Conservation (phyloP, 345 rosid species). For the Barbarea vulgaris region DNA sequence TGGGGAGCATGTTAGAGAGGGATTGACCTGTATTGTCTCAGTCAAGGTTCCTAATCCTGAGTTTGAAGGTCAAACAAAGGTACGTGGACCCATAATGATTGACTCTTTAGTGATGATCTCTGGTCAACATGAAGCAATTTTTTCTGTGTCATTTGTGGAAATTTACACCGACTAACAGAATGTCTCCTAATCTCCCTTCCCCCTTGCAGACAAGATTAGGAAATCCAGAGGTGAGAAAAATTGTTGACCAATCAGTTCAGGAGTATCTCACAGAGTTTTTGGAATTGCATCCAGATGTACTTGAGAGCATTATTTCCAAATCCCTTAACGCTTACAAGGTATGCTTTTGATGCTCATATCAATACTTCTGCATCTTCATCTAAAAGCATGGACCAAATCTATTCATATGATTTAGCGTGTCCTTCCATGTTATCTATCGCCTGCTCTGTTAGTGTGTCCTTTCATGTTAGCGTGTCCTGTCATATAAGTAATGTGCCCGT, state of each 20-base stretch:
- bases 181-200: slow-evolving; percentile 16
- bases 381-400: slow-evolving; percentile 1
- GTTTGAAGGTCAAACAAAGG: slow-evolving; percentile 99
- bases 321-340: slow-evolving; percentile 97
- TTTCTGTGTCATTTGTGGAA: slow-evolving; percentile 1
- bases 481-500: background rate
- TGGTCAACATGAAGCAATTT: background rate
- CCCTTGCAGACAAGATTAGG: slow-evolving; percentile 90
- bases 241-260: slow-evolving; percentile 94
- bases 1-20: slow-evolving; percentile 98
- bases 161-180: slow-evolving; percentile 10
- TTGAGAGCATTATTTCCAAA: slow-evolving; percentile 88
- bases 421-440: background rate
- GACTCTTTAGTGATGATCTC: slow-evolving; percentile 15
- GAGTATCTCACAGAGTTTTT: slow-evolving; percentile 92
- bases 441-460: no score
- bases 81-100: slow-evolving; percentile 34
- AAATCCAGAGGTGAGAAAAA: slow-evolving; percentile 95
- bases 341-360: slow-evolving; percentile 26
- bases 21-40: slow-evolving; percentile 91
- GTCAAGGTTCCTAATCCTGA: slow-evolving; percentile 98
- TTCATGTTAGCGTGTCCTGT: background rate
- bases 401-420: background rate
- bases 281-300: slow-evolving; percentile 96
- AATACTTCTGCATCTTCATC: slow-evolving; percentile 12